Evolutionary conservation across 352 stramenopile genomes (phyloP).

Genomic region (Pythium folliculosum): DNA sequence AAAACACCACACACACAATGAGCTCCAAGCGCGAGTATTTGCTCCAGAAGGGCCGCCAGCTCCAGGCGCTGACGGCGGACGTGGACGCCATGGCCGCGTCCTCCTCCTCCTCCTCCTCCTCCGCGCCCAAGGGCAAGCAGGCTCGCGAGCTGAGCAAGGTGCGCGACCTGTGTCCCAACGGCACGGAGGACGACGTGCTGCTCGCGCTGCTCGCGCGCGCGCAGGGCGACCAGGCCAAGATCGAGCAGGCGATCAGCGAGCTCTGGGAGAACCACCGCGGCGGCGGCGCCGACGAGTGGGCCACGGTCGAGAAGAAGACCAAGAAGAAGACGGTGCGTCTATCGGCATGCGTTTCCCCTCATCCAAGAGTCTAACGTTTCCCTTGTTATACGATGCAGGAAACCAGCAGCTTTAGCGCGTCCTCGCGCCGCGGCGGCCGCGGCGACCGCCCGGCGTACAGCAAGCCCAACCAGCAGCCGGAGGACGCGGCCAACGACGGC

Average conservation of each 20-base stretch:
- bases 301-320: constrained; percentile 76
- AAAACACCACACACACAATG: constrained; percentile 60
- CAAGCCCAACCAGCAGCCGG: constrained; percentile 1
- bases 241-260: constrained; percentile 78
- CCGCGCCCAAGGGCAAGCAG: constrained; percentile 36
- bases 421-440: constrained; percentile 3
- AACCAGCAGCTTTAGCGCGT: constrained; percentile 1
- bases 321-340: constrained; percentile 55
- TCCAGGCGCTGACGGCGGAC: constrained; percentile 73
- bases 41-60: constrained; percentile 79
- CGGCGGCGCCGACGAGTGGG: constrained; percentile 67
- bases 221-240: constrained; percentile 72
- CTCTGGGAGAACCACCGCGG: constrained; percentile 83
- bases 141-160: constrained; percentile 76
- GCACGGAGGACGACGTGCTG: constrained; percentile 77
- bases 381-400: constrained; percentile 6
- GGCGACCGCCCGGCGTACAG: constrained; percentile 9
- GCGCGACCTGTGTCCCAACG: constrained; percentile 79
- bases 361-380: background rate
- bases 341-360: background rate
- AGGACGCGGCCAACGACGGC: constrained; percentile 13
- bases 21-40: constrained; percentile 79
- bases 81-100: constrained; percentile 35
- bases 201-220: constrained; percentile 64
- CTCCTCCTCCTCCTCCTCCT: constrained; percentile 29